These are phyloP conservation scores for Penicillium lividum DNA, from an alignment of 495 filamentous ascomycete species.

Conservation along the genomic window DNA sequence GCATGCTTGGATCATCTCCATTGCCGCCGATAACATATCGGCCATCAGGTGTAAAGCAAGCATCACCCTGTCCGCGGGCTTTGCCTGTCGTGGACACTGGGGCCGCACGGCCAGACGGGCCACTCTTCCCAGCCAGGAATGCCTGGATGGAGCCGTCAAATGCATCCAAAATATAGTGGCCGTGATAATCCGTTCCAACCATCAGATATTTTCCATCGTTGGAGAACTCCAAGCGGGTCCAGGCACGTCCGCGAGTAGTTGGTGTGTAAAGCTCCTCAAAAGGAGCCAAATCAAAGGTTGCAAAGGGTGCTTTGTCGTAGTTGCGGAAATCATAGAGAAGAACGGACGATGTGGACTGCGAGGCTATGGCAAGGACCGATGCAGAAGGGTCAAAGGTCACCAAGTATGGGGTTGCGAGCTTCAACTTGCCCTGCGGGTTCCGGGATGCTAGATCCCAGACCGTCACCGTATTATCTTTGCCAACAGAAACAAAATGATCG, in stretches of 20 bases:
- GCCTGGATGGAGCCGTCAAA: slow-evolving; percentile 76
- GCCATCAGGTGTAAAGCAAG: slow-evolving; percentile 85
- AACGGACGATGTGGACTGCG: slow-evolving; percentile 70
- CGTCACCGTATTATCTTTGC: slow-evolving; percentile 81
- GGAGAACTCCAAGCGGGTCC: slow-evolving; percentile 88
- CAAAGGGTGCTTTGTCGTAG: slow-evolving; percentile 86
- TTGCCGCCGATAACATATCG: slow-evolving; percentile 79
- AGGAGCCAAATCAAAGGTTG: slow-evolving; percentile 74
- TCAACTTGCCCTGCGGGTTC: slow-evolving; percentile 72
- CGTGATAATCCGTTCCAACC: slow-evolving; percentile 72
- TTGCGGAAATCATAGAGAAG: slow-evolving; percentile 92
- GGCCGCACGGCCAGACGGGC: slow-evolving; percentile 47
- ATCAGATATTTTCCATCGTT: slow-evolving; percentile 91
- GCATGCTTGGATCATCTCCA: slow-evolving; percentile 65
- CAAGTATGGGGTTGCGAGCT: slow-evolving; percentile 75
- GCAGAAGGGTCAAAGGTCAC: slow-evolving; percentile 87
- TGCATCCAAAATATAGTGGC: slow-evolving; percentile 88
- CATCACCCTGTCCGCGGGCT: slow-evolving; percentile 69
- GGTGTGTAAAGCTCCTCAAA: slow-evolving; percentile 57
- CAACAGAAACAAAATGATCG: slow-evolving; percentile 90
- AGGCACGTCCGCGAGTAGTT: slow-evolving; percentile 54
- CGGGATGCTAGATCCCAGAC: slow-evolving; percentile 81
- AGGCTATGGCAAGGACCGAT: slow-evolving; percentile 86
- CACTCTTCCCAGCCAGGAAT: slow-evolving; percentile 53
- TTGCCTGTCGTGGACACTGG: slow-evolving; percentile 49